A percentile compares a stretch with the other conserved stretches of the same genome.
Conservation (phyloP, 1,139 yeast species). For the Pichia sp. region DNA sequence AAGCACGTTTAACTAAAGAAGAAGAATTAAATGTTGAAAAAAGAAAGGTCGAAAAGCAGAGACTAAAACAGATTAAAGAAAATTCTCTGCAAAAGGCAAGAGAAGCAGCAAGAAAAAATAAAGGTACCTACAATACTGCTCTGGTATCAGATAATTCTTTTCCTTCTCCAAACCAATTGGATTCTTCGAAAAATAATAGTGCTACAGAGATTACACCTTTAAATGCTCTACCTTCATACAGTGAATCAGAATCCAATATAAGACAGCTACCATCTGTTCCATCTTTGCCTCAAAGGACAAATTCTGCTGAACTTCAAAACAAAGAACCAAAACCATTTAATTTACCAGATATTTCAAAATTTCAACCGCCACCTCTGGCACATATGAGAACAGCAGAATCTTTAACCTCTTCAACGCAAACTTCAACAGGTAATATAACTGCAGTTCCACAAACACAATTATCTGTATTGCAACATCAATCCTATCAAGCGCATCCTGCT, state of each 20-base stretch:
- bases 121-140: not conserved
- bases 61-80: conserved; percentile 24
- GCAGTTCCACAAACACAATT: too few relatives aligned
- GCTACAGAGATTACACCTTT: not conserved
- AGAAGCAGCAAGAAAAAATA: conserved; percentile 6
- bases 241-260: not conserved
- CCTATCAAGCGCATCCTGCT: not conserved
- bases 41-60: conserved; percentile 20
- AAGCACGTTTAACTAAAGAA: conserved; percentile 21
- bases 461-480: too few relatives aligned
- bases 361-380: conserved; percentile 27
- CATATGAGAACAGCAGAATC: conserved; percentile 2
- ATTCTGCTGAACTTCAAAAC: not conserved
- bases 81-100: conserved; percentile 25
- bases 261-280: not conserved
- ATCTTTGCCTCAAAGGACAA: not conserved
- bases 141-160: not conserved
- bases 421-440: not conserved
- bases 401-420: not conserved
- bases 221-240: not conserved
- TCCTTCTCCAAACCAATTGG: not conserved
- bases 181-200: not conserved
- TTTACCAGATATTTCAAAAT: conserved; percentile 23
- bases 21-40: conserved; percentile 20
- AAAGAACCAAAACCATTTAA: conserved; percentile 17